Evolutionary conservation across 805 yeast genomes (phyloP).

Genomic region (Candida boleticola): DNA sequence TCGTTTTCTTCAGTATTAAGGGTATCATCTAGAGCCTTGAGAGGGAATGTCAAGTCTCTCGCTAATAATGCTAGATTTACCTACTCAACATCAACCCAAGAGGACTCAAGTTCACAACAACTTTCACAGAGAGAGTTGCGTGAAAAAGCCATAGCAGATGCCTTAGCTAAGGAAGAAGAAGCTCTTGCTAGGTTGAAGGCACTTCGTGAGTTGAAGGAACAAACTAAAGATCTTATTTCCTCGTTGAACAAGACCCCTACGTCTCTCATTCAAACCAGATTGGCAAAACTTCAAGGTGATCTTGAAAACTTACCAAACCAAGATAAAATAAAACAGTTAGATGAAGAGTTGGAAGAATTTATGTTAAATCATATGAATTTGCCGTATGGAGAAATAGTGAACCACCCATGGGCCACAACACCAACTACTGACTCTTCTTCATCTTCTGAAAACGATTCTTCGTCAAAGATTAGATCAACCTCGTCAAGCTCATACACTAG

Average conservation of each 20-base stretch:
- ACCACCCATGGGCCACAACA: slow-evolving; percentile 32
- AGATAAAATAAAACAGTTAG: slow-evolving; percentile 36
- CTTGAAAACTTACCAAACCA: slow-evolving; percentile 24
- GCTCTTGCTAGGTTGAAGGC: slow-evolving; percentile 33
- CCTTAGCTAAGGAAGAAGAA: slow-evolving; percentile 43
- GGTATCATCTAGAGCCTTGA: not conserved
- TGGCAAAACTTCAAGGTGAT: slow-evolving; percentile 28
- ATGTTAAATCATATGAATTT: slow-evolving; percentile 31
- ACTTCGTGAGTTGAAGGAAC: slow-evolving; percentile 29
- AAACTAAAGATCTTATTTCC: slow-evolving; percentile 25
- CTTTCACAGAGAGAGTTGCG: slow-evolving; percentile 29
- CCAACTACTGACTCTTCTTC: slow-evolving; percentile 2
- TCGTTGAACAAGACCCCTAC: slow-evolving; percentile 35
- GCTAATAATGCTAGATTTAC: too few species aligned
- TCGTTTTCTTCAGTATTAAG: not conserved
- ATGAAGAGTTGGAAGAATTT: slow-evolving; percentile 39
- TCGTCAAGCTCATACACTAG: slow-evolving; percentile 27
- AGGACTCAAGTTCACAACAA: slow-evolving; percentile 2
- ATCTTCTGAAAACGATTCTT: not conserved
- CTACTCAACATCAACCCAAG: too few species aligned
- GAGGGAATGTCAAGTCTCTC: too few species aligned
- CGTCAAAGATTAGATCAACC: slow-evolving; percentile 25
- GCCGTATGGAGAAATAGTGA: slow-evolving; percentile 25
- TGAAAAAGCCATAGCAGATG: slow-evolving; percentile 42
- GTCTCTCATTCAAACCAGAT: slow-evolving; percentile 26